Evolutionary conservation across 2,329 filamentous ascomycete species (phyloP), one percentile per base, ranked within the genome.

Genomic region (Fusarium sambucinum): DNA sequence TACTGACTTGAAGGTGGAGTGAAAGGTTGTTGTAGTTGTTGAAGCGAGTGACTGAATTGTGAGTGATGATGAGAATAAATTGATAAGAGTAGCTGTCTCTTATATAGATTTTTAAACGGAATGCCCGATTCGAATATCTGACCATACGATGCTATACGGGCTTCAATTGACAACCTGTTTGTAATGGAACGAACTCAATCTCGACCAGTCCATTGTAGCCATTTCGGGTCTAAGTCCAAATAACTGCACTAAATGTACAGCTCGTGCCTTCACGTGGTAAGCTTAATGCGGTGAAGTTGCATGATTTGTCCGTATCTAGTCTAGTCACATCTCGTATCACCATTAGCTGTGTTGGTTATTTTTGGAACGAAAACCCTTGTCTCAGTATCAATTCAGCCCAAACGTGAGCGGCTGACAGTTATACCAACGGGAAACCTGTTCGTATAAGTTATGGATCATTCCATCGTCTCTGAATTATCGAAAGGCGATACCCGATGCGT

Each of bases 391-490:
- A 14, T 19, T 30, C 41, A 11, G 21, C 27, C 14, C 13, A 57
- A 21, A 55, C 17, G 17, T 5, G 12, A 12, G 13, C 25, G 29
- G 21, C n/a, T 54, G 35, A 27, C 46, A n/a, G 45, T 25, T 27
- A 6, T 30, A 3, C 13, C 11, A 9, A 21, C 21, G 4, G n/a
- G 47, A 4, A 17, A 25, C 13, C 23, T 6, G 6, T 44, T 63
- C 59, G 60, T 63, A 58, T 27, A 27, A 27, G 27, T 33, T 19
- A 62, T 44, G 42, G 57, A 55, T 47, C 59, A 64, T 64, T 64
- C 61, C 59, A 47, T 44, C n/a, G 38, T 9, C 3, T 21, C 21
- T n/a, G 35, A 23, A 30, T 29, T 52, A 64, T 64, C 23, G 52
- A 38, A 42, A 27, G 23, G 8, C 45, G n/a, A 59, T 35, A 33